Evolutionary conservation across 768 basidiomycete genomes (phyloP).

Genomic region (Tubosaeta sp.): DNA sequence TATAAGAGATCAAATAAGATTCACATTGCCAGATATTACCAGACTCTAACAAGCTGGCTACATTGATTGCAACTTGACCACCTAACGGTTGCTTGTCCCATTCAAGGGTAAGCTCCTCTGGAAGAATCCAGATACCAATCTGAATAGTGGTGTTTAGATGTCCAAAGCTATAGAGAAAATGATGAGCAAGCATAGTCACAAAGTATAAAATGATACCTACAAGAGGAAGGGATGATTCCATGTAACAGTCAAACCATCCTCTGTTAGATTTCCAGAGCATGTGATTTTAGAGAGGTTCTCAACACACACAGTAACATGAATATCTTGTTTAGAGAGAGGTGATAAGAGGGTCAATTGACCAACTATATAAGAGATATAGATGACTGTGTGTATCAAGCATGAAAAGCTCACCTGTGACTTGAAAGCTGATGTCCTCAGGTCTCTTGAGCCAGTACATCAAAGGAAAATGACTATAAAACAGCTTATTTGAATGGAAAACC

Average conservation of each 20-base stretch:
- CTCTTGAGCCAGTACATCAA: not conserved
- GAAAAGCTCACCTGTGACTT: not conserved
- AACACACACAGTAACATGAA: not conserved
- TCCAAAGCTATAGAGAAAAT: not conserved
- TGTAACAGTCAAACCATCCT: not conserved
- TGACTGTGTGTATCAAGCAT: not conserved
- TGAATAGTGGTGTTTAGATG: not conserved
- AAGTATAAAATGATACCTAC: not conserved
- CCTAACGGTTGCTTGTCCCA: constrained; percentile 1
- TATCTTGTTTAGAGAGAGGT: not conserved
- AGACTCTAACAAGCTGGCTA: not conserved
- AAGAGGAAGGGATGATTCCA: constrained; percentile 1
- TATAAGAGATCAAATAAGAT: not conserved
- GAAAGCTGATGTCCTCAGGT: not conserved
- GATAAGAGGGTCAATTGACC: not conserved
- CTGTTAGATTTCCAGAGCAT: not conserved
- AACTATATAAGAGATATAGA: not conserved
- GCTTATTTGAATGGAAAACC: no score
- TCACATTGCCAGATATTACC: not conserved
- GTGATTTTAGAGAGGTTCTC: not conserved
- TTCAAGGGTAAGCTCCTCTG: not conserved
- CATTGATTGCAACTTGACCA: not conserved
- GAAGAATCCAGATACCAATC: not conserved
- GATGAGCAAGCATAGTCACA: not conserved
- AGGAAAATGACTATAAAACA: no score